Evolutionary conservation across 148 eudicot genomes (phyloP), one percentile per base, ranked within the genome.

Genomic region (Amaranthus palmeri): DNA sequence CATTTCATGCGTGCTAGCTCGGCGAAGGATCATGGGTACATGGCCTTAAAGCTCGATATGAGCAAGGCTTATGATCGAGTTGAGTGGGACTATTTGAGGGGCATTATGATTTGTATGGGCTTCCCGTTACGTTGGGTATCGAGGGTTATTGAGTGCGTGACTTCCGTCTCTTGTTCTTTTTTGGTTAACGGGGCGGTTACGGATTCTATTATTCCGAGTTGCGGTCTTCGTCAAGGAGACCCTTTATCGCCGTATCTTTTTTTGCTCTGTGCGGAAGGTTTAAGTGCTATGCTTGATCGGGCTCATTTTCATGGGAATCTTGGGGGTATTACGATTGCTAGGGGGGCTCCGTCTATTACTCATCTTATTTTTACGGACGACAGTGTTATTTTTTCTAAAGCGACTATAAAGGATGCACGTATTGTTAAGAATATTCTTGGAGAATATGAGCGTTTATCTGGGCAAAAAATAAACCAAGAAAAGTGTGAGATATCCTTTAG

Each of bases 281-380:
- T 3, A 15, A 10, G 12, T 57, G 2, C 43, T 43, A 3, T 17
- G 12, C 2, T 53, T 4, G 0, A 6, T n/a, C 0, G 12, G 5
- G 7, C 46, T 10, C 0, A 18, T 8, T 3, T 1, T 0, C 2
- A 10, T 9, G 3, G 17, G 45, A 0, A 0, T 7, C 2, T 68
- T 41, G 58, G 42, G 51, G 71, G 59, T 0, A 47, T 59, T 11
- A 2, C 10, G 3, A 18, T 17, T 10, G 10, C 58, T 10, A 4
- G 48, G 0, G 8, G 17, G 4, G 48, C 15, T 2, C 68, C 13
- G 0, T 13, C 10, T 4, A 15, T 64, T 14, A 44, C 50, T 3
- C 67, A 43, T 25, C 51, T 64, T 64, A 12, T 44, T 64, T 64
- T 64, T n/a, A 51, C 9, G 2, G 67, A 64, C n/a, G 51, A 46